Evolutionary conservation across 768 basidiomycete species (phyloP).

Genomic region (Hericium alpestre): DNA sequence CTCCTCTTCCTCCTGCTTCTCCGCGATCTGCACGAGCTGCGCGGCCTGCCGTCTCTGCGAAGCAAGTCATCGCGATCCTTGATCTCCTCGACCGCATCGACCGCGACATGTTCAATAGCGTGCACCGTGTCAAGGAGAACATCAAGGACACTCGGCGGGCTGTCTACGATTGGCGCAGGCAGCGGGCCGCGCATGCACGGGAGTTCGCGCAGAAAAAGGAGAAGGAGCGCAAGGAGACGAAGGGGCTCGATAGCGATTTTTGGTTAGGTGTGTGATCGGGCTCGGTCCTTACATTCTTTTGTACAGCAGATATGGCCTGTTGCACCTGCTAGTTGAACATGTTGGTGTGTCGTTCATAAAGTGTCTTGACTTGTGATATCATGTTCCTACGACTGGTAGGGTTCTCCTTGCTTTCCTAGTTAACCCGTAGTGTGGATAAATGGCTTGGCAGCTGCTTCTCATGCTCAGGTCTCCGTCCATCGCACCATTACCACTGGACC

Average conservation of each 20-base stretch:
- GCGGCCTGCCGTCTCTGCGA: conserved; percentile 1
- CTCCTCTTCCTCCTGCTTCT: neutral
- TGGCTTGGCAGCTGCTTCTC: no score
- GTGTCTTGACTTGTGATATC: no score
- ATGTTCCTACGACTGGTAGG: no score
- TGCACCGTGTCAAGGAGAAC: conserved; percentile 11
- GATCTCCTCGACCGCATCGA: conserved; percentile 11
- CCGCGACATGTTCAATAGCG: conserved; percentile 8
- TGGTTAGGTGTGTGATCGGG: neutral
- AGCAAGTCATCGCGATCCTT: conserved; percentile 6
- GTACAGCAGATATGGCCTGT: no score
- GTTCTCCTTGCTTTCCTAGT: no score
- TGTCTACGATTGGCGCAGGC: conserved; percentile 8
- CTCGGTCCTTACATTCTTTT: no score
- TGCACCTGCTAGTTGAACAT: no score
- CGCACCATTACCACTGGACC: no score
- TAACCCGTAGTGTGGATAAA: no score
- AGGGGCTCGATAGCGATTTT: conserved; percentile 4
- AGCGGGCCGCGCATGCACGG: neutral
- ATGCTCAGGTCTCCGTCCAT: no score
- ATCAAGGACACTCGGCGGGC: conserved; percentile 9
- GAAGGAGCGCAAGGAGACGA: conserved; percentile 5
- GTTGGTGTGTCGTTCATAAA: no score
- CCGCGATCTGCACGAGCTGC: neutral
- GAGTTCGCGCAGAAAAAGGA: conserved; percentile 4